These are phyloP conservation scores for Saccharomycopsis babjevae DNA, from an alignment of 805 yeast species.

Conservation along the genomic window DNA sequence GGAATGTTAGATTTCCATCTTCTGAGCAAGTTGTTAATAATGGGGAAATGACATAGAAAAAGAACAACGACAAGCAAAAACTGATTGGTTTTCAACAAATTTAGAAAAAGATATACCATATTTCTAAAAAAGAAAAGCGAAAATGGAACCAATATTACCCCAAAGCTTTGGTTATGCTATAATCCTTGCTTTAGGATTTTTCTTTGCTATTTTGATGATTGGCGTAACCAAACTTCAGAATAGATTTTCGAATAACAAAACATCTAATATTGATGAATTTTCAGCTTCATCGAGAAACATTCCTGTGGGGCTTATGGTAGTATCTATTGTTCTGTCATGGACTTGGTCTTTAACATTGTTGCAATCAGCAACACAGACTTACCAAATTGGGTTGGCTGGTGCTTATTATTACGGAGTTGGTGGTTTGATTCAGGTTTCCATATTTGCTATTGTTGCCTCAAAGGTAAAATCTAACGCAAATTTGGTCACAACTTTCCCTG, in stretches of 20 bases:
- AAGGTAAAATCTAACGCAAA: constrained; percentile 30
- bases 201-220: constrained; percentile 36
- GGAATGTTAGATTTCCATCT: too few species aligned
- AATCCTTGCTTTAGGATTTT: constrained; percentile 76
- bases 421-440: constrained; percentile 25
- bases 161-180: constrained; percentile 85
- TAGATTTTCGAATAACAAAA: constrained; percentile 25
- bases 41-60: too few species aligned
- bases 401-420: constrained; percentile 24
- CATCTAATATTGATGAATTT: constrained; percentile 30
- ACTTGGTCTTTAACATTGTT: constrained; percentile 28
- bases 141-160: constrained; percentile 32
- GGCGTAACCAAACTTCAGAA: constrained; percentile 29
- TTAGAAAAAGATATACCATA: not conserved
- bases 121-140: not conserved
- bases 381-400: constrained; percentile 26
- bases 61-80: too few species aligned
- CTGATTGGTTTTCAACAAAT: not conserved
- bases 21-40: too few species aligned
- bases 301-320: constrained; percentile 33
- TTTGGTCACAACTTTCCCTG: constrained; percentile 32
- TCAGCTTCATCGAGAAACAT: constrained; percentile 36
- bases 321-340: constrained; percentile 36
- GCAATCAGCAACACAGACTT: constrained; percentile 26
- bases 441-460: constrained; percentile 29